A percentile compares a stretch with the other conserved stretches of the same genome.
phyloP scores from a whole-genome alignment of 768 basidiomycete species.

The Phaffia australis region DNA sequence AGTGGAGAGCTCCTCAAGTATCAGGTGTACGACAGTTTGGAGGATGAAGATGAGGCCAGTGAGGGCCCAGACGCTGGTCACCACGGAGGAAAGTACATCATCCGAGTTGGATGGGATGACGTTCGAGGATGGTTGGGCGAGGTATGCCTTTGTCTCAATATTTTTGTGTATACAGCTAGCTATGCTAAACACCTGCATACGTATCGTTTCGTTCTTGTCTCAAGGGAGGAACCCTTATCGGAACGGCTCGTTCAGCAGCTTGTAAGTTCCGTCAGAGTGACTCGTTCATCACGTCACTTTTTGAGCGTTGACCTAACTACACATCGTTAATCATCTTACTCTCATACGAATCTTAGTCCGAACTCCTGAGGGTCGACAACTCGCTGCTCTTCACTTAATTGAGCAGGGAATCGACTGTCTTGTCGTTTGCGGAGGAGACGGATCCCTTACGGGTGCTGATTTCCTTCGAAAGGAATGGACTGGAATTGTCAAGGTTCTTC shows the following conservation, averaged over 20 bases:
- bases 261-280: constrained; percentile 1
- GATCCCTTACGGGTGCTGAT: constrained; percentile 91
- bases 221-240: constrained; percentile 88
- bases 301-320: not conserved
- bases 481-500: constrained; percentile 58
- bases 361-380: constrained; percentile 73
- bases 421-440: constrained; percentile 95
- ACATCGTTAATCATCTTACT: not conserved
- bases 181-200: no score
- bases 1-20: constrained; percentile 44
- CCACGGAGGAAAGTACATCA: constrained; percentile 30
- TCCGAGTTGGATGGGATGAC: constrained; percentile 85
- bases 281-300: constrained; percentile 30
- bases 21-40: constrained; percentile 55
- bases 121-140: constrained; percentile 89
- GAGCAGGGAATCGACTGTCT: constrained; percentile 95
- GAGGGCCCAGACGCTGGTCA: constrained; percentile 41
- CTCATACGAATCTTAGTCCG: constrained; percentile 49
- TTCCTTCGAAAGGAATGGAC: constrained; percentile 92
- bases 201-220: not conserved
- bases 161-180: no score
- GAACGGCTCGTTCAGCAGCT: constrained; percentile 69
- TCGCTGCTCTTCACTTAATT: constrained; percentile 81
- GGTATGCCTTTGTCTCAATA: constrained; percentile 42
- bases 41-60: constrained; percentile 30